These are phyloP conservation scores for Pseudogymnoascus destructans DNA, from an alignment of 2,329 filamentous ascomycete genomes.

Conservation along the genomic window DNA sequence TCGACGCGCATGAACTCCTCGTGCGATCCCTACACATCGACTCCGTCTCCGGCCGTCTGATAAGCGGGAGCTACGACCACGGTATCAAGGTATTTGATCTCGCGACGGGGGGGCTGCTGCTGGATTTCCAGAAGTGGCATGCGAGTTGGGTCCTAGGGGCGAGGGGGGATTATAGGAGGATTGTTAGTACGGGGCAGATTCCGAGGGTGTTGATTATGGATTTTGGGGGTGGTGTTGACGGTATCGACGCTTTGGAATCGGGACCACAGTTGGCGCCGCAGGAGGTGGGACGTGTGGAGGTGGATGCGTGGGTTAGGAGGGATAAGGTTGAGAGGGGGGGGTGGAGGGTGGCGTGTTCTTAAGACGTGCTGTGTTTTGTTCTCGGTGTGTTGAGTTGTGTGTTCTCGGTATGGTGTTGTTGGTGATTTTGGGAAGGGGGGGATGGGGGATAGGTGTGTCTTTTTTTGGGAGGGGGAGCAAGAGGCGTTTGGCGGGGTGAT, in stretches of 20 bases:
- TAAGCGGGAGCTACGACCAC: conserved; percentile 89
- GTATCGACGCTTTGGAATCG: conserved; percentile 47
- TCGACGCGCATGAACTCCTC: conserved; percentile 70
- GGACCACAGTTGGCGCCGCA: background rate
- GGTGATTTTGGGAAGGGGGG: background rate
- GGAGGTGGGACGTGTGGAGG: background rate
- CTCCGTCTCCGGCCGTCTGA: conserved; percentile 67
- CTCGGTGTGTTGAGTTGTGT: background rate
- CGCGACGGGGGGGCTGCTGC: conserved; percentile 60
- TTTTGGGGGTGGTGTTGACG: conserved; percentile 54
- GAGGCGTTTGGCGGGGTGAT: too few species aligned
- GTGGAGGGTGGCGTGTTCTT: background rate
- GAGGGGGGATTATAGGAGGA: conserved; percentile 87
- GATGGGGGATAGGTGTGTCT: too few species aligned
- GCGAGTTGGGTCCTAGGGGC: conserved; percentile 93
- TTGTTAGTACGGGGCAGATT: conserved; percentile 90
- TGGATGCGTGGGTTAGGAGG: background rate
- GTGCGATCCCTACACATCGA: conserved; percentile 89
- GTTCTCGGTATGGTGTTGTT: background rate
- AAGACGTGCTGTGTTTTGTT: background rate
- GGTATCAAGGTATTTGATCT: conserved; percentile 93
- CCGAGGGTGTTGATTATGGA: conserved; percentile 87
- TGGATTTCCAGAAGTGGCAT: conserved; percentile 90
- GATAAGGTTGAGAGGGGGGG: background rate
- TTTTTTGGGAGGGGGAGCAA: too few species aligned